Evolutionary conservation across 176 grass and related monocot genomes (phyloP).

Genomic region (Echinochloa phyllopogon): DNA sequence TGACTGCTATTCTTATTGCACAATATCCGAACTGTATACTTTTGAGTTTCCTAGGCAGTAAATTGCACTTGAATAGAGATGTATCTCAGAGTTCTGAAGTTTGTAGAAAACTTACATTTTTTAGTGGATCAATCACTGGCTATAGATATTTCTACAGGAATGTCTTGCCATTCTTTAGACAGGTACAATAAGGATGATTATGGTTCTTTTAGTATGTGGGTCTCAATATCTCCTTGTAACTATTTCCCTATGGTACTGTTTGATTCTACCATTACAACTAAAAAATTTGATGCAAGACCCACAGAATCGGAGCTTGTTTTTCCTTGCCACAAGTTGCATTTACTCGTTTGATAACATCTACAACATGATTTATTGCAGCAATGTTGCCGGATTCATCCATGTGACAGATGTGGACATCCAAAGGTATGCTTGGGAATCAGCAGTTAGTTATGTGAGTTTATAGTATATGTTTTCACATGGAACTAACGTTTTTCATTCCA

Average conservation of each 20-base stretch:
- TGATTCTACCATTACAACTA: neutral
- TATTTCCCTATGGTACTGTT: neutral
- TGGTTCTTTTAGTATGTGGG: neutral
- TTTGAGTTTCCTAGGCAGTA: neutral
- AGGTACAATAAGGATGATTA: neutral
- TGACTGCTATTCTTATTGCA: neutral
- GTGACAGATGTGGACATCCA: constrained; percentile 94
- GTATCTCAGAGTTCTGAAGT: neutral
- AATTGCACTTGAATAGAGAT: neutral
- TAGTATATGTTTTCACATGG: neutral
- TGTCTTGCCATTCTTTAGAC: neutral
- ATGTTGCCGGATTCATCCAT: constrained; percentile 89
- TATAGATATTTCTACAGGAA: neutral
- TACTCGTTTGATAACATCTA: constrained; percentile 26
- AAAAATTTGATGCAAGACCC: neutral
- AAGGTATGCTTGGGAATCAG: constrained; percentile 46
- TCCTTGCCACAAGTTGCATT: neutral
- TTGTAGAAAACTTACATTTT: neutral
- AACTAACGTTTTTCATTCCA: constrained; percentile 40
- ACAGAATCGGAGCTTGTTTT: neutral
- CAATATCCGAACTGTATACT: constrained; percentile 1
- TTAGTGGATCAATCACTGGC: neutral
- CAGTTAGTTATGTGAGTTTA: neutral
- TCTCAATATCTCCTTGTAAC: neutral
- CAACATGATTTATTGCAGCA: constrained; percentile 59